Percentiles rank a stretch among this genome's conserved stretches.
phyloP scores from a whole-genome alignment of 148 eudicot genomes.

The Rhododendron ovatum region DNA sequence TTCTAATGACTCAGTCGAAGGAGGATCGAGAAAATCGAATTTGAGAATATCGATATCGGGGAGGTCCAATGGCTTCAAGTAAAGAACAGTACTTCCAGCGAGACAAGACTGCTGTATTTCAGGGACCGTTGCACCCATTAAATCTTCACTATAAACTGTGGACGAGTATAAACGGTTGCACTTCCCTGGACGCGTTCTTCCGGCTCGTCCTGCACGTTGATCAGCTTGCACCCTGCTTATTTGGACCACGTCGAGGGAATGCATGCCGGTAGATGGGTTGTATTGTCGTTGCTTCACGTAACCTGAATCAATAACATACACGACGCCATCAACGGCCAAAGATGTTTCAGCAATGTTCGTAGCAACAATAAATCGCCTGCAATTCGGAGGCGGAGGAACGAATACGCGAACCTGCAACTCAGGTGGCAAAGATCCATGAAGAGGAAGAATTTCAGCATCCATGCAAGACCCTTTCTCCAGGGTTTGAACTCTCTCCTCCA shows the following conservation, averaged over 20 bases:
- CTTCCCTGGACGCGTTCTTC: constrained; percentile 95
- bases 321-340: constrained; percentile 97
- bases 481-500: constrained; percentile 77
- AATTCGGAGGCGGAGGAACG: constrained; percentile 81
- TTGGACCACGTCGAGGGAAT: constrained; percentile 84
- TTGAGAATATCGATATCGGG: constrained; percentile 90
- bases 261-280: constrained; percentile 93
- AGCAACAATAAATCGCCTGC: constrained; percentile 89
- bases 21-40: constrained; percentile 89
- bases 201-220: constrained; percentile 98
- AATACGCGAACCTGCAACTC: constrained; percentile 91
- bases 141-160: constrained; percentile 62
- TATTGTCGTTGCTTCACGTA: constrained; percentile 95
- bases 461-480: constrained; percentile 89
- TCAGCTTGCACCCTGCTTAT: constrained; percentile 99
- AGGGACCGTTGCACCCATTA: constrained; percentile 87
- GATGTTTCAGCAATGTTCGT: constrained; percentile 99
- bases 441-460: constrained; percentile 93
- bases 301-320: constrained; percentile 95
- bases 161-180: constrained; percentile 85
- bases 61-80: constrained; percentile 84
- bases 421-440: constrained; percentile 95
- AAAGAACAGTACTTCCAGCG: constrained; percentile 80
- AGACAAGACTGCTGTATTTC: constrained; percentile 94
- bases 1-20: constrained; percentile 26